These are phyloP conservation scores for Colletotrichum tanaceti DNA, from an alignment of 2,329 filamentous ascomycete genomes.

Conservation along the genomic window DNA sequence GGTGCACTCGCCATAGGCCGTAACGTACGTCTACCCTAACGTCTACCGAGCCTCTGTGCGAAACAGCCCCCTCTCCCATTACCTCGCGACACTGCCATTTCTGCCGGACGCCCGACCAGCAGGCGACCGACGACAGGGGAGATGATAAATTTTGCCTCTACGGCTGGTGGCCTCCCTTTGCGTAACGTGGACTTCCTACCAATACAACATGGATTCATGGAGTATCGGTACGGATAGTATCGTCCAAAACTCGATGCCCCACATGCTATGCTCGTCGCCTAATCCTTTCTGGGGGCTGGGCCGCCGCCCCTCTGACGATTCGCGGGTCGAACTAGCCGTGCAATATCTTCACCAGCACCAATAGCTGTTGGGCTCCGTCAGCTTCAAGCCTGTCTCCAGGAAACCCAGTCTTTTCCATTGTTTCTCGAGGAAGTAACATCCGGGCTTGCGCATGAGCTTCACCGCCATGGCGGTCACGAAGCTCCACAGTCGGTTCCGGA, in stretches of 20 bases:
- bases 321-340: constrained; percentile 22
- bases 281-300: constrained; percentile 8
- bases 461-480: background rate
- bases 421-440: background rate
- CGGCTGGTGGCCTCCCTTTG: background rate
- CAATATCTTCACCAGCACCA: constrained; percentile 17
- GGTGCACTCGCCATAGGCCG: no score
- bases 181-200: background rate
- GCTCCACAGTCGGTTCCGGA: background rate
- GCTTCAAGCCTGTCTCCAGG: background rate
- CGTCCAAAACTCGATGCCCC: background rate
- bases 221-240: no score
- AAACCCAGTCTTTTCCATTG: background rate
- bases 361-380: constrained; percentile 12
- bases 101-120: constrained; percentile 8
- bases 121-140: background rate
- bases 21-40: no score
- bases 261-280: constrained; percentile 13
- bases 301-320: constrained; percentile 23
- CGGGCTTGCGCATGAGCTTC: constrained; percentile 2
- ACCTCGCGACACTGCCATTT: constrained; percentile 15
- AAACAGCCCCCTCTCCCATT: background rate
- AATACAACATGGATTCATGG: background rate
- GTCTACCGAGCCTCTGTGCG: no score
- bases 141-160: background rate